Percentiles rank a stretch among this genome's conserved stretches.
These are phyloP conservation scores for Biscogniauxia marginata DNA, from an alignment of 2,329 filamentous ascomycete genomes.

Conservation along the genomic window DNA sequence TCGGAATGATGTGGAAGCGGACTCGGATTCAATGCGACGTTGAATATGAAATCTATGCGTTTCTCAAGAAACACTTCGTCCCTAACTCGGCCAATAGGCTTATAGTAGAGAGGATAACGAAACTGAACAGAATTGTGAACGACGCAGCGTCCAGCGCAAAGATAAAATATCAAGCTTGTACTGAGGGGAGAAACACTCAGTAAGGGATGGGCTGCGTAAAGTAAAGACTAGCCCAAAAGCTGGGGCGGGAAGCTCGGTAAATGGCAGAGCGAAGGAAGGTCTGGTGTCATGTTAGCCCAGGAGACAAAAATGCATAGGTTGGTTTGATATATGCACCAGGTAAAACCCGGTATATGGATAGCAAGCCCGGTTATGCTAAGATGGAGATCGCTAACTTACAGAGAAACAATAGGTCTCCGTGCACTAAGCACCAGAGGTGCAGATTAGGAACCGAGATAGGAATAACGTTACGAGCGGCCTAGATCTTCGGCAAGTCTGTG, in stretches of 20 bases:
- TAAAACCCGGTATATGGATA: constrained; percentile 2
- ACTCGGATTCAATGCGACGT: constrained; percentile 38
- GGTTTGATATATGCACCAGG: constrained; percentile 11
- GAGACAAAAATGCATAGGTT: background rate
- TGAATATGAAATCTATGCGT: constrained; percentile 33
- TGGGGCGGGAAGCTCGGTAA: background rate
- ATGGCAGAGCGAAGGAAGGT: background rate
- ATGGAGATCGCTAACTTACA: constrained; percentile 28
- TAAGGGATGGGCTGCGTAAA: background rate
- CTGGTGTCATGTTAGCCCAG: constrained; percentile 3
- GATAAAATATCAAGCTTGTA: constrained; percentile 4
- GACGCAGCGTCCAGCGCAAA: constrained; percentile 18
- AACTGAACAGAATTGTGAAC: constrained; percentile 6
- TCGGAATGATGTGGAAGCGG: constrained; percentile 34
- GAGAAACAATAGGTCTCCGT: constrained; percentile 20
- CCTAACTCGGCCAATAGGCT: constrained; percentile 15
- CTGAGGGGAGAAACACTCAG: background rate
- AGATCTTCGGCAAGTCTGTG: constrained; percentile 24
- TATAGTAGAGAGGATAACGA: constrained; percentile 15
- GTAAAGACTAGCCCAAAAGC: background rate
- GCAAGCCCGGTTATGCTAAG: constrained; percentile 18
- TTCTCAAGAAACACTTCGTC: constrained; percentile 27
- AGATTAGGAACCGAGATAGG: constrained; percentile 21
- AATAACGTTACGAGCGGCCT: constrained; percentile 23
- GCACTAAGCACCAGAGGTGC: constrained; percentile 22